Percentiles rank a stretch among this genome's conserved stretches.
These are phyloP conservation scores for Escallonia herrerae DNA, from an alignment of 129 eudicot genomes.

Conservation along the genomic window DNA sequence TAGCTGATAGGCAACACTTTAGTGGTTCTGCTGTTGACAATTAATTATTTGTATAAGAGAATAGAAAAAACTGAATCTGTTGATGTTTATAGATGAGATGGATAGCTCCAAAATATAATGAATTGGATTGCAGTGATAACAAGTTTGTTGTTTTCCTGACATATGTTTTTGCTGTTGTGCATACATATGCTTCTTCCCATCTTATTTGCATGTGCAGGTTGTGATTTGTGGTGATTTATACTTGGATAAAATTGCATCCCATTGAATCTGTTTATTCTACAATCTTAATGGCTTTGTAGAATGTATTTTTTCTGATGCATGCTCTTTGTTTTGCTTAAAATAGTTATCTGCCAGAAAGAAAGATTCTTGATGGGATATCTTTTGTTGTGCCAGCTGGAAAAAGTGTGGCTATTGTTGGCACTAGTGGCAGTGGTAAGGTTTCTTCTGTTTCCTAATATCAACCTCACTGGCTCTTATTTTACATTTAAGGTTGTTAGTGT, in stretches of 20 bases:
- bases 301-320: slow-evolving; percentile 18
- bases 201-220: background rate
- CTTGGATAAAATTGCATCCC: background rate
- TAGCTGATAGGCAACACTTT: too few relatives aligned
- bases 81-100: too few relatives aligned
- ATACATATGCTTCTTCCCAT: background rate
- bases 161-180: background rate
- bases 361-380: slow-evolving; percentile 97
- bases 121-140: background rate
- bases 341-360: slow-evolving; percentile 85
- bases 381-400: slow-evolving; percentile 95
- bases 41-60: too few relatives aligned
- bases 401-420: slow-evolving; percentile 98
- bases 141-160: background rate
- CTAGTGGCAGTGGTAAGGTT: slow-evolving; percentile 95
- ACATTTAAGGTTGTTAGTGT: background rate
- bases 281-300: slow-evolving; percentile 1
- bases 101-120: too few relatives aligned
- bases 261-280: background rate
- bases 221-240: background rate
- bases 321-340: slow-evolving; percentile 13
- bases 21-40: too few relatives aligned
- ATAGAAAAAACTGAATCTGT: too few relatives aligned
- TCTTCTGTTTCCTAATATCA: slow-evolving; percentile 5
- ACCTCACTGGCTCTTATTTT: background rate